Evolutionary conservation across 2,329 filamentous ascomycete genomes (phyloP), one percentile per base, ranked within the genome.

Genomic region (Zymoseptoria ardabiliae): DNA sequence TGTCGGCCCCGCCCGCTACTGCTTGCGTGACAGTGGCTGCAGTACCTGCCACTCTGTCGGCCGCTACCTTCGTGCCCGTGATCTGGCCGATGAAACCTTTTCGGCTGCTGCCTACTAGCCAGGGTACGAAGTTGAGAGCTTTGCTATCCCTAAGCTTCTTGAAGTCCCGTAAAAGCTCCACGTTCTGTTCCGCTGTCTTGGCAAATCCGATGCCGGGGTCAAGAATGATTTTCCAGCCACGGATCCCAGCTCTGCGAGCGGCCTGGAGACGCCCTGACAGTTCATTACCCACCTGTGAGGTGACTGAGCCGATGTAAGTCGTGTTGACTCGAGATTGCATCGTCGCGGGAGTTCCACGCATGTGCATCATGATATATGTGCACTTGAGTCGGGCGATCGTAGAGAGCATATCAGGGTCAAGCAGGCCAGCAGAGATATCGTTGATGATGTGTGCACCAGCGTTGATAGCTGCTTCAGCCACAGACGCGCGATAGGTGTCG

Each of bases 191-290:
- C 57, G 81, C 79, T 0, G 84, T 86, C 78, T 99, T 99, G 58
- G 94, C 91, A 71, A 99, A 99, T 0, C 94, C 94, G 30, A 99
- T 83, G 0, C 94, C 94, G 0, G 94, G 94, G 72, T 99, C 94
- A 1, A 97, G 84, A 35, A 97, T 86, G 64, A 99, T 95, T 65
- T 93, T 89, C 94, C 94, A 99, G 54, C 92, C 86, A 3, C 90
- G 82, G 50, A 99, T 83, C 0, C 94, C 94, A 0, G 91, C 91
- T 13, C 78, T 81, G 73, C 95, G 77, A n/a, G 94, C 94, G 1
- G 84, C 89, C 0, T 77, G 77, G 4, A 97, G 82, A 17, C 92
- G 87, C 8, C 76, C 79, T 2, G 81, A 77, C 4, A 97, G 82
- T 74, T 96, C 92, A 1, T 71, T 67, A 5, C 81, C 84, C 2